Conservation (phyloP, 306 rosid genomes). For the Cicer chorassanicum region DNA sequence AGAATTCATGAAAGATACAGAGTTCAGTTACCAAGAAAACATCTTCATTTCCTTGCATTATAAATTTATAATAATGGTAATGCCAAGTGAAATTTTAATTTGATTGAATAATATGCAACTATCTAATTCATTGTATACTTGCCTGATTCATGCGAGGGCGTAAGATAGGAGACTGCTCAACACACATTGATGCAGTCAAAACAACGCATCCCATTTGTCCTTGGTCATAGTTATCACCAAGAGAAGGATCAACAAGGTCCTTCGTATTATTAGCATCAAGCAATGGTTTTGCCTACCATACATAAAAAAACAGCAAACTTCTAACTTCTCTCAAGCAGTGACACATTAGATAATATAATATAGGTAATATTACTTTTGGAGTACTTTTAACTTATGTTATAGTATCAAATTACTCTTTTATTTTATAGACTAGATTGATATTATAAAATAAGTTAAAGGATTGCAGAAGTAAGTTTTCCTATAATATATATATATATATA, state of each 20-base stretch:
- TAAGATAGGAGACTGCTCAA: conserved; percentile 70
- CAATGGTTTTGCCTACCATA: conserved; percentile 75
- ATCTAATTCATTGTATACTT: conserved; percentile 46
- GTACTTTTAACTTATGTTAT: not conserved
- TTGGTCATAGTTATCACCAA: conserved; percentile 54
- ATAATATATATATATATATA: too few relatives aligned
- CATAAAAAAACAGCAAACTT: not conserved
- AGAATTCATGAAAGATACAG: too few relatives aligned
- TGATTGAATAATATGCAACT: conserved; percentile 20
- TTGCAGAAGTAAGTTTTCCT: too few relatives aligned
- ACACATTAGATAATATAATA: not conserved
- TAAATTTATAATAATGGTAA: not conserved
- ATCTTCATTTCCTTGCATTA: not conserved
- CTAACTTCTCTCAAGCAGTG: conserved; percentile 6
- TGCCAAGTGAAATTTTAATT: not conserved
- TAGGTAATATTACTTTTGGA: not conserved
- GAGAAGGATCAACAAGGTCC: conserved; percentile 78
- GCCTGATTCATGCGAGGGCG: conserved; percentile 91
- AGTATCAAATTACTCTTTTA: not conserved
- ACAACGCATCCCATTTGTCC: conserved; percentile 59
- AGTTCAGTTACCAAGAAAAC: not conserved
- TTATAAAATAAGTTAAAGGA: too few relatives aligned
- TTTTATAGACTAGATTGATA: too few relatives aligned
- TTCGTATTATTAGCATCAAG: conserved; percentile 52
- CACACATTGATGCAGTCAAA: conserved; percentile 76